Conservation (phyloP, 176 grass and related monocot genomes). For the barley (Hordeum vulgare) region MorexV3_pseudomolecules_assembly NC_058521.1:606457960-606458459, state of each 20-base stretch:
- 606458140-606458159: neutral
- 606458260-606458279: neutral
- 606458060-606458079: slow-evolving; percentile 99
- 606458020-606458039: neutral
- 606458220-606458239: neutral
- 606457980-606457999: slow-evolving; percentile 14
- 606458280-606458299: neutral
- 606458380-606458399: slow-evolving; percentile 87
- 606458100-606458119: slow-evolving; percentile 59
- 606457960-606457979: slow-evolving; percentile 9
- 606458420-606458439: slow-evolving; percentile 66
- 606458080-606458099: slow-evolving; percentile 84
- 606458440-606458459: slow-evolving; percentile 90
- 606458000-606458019: slow-evolving; percentile 1
- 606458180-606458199: neutral
- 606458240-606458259: neutral
- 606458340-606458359: slow-evolving; percentile 66
- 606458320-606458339: slow-evolving; percentile 9
- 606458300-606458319: neutral
- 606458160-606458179: neutral
- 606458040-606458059: slow-evolving; percentile 63
- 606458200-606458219: neutral
- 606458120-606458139: slow-evolving; percentile 54
- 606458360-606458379: slow-evolving; percentile 86
- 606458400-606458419: slow-evolving; percentile 64